A percentile compares a stretch with the other conserved stretches of the same genome.
Conservation (phyloP, 495 filamentous ascomycete genomes). For the Astrocystis sublimbata region DNA sequence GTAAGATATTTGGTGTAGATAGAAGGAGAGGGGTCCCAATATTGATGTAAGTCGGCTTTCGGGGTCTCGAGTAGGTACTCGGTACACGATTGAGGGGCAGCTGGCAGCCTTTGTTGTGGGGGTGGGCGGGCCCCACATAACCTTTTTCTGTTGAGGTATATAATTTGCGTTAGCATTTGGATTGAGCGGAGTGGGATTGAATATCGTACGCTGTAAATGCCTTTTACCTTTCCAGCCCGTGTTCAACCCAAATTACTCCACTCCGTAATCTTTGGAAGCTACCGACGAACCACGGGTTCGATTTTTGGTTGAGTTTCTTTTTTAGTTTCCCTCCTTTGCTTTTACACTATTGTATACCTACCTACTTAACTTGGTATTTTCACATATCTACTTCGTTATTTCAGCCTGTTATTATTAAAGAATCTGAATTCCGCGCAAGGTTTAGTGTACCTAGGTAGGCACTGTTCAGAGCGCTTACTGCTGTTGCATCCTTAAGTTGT, state of each 20-base stretch:
- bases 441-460: no score
- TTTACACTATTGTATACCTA: no score
- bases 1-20: background rate
- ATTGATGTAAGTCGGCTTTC: constrained; percentile 13
- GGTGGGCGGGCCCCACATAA: background rate
- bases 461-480: no score
- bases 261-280: constrained; percentile 22
- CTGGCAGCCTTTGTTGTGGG: background rate
- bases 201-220: constrained; percentile 21
- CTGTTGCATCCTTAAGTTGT: no score
- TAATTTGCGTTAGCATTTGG: background rate
- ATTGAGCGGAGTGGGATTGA: constrained; percentile 18
- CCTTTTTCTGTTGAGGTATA: background rate
- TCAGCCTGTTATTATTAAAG: no score
- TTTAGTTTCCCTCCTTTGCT: background rate
- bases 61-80: background rate
- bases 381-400: no score
- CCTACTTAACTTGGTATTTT: no score
- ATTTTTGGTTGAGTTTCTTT: constrained; percentile 16
- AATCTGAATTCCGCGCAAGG: no score
- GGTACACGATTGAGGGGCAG: constrained; percentile 2
- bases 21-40: background rate
- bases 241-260: constrained; percentile 23
- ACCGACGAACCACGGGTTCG: constrained; percentile 14
- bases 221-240: constrained; percentile 23